Conservation (phyloP, 805 yeast genomes). For the Yamadazyma tumulicola region DNA sequence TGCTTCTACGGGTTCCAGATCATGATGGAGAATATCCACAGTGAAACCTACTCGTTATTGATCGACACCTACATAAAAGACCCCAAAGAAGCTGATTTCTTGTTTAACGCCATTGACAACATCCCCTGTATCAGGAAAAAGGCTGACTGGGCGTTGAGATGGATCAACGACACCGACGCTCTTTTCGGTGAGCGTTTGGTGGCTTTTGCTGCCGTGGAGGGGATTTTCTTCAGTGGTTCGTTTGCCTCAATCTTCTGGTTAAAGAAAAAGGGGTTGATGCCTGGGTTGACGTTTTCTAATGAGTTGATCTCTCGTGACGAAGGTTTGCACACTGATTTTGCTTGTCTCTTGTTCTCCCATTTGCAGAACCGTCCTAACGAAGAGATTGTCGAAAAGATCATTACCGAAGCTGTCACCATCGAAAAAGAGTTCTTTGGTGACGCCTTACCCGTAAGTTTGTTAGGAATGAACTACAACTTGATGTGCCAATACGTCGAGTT, state of each 20-base stretch:
- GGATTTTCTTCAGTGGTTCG: slow-evolving; percentile 97
- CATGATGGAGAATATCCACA: slow-evolving; percentile 99
- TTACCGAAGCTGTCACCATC: slow-evolving; percentile 91
- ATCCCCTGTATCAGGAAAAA: slow-evolving; percentile 95
- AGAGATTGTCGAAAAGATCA: slow-evolving; percentile 75
- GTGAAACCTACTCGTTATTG: slow-evolving; percentile 93
- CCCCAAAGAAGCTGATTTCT: slow-evolving; percentile 84
- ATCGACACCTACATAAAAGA: slow-evolving; percentile 96
- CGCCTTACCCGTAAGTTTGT: slow-evolving; percentile 86
- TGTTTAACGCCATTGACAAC: slow-evolving; percentile 93
- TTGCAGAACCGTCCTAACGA: slow-evolving; percentile 83
- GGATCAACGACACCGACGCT: slow-evolving; percentile 88
- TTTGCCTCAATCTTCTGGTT: slow-evolving; percentile 98
- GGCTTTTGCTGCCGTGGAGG: slow-evolving; percentile 98
- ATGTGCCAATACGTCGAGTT: slow-evolving; percentile 99
- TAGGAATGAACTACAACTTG: slow-evolving; percentile 91
- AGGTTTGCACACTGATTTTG: slow-evolving; percentile 98
- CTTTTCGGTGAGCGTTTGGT: slow-evolving; percentile 93
- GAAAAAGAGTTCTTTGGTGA: slow-evolving; percentile 94
- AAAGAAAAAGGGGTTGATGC: slow-evolving; percentile 98
- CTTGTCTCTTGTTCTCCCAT: slow-evolving; percentile 91
- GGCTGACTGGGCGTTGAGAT: slow-evolving; percentile 98
- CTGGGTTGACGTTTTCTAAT: slow-evolving; percentile 96
- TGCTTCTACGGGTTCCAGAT: slow-evolving; percentile 99
- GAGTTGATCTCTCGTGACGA: slow-evolving; percentile 98